Percentiles rank a stretch among this genome's conserved stretches.
phyloP scores from a whole-genome alignment of 169 alveolate species.

The Eimeria acervulina region DNA sequence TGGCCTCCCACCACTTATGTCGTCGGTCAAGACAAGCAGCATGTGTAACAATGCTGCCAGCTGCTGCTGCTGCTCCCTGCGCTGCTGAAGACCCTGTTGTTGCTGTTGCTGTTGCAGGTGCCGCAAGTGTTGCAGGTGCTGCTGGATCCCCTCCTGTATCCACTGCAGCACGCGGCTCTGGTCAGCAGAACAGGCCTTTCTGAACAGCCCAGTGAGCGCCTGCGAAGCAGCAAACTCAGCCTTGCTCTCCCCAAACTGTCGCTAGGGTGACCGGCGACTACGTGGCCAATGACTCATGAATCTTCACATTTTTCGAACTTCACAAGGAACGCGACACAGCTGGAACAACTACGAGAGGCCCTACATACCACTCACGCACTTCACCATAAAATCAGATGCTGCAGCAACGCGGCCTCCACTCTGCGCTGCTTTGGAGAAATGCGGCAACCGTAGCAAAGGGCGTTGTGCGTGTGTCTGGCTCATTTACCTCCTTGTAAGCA shows the following conservation, averaged over 20 bases:
- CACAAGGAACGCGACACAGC: background rate
- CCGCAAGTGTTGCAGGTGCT: conserved; percentile 34
- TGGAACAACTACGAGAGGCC: background rate
- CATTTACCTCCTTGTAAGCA: conserved; percentile 68
- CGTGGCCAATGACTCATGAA: too few relatives aligned
- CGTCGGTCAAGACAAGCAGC: conserved; percentile 64
- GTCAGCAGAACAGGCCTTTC: conserved; percentile 50
- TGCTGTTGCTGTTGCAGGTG: conserved; percentile 58
- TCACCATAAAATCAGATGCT: background rate
- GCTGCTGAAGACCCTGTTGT: conserved; percentile 49
- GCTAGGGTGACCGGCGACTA: background rate
- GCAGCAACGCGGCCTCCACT: background rate
- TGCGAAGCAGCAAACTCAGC: conserved; percentile 4
- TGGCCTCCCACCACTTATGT: conserved; percentile 21
- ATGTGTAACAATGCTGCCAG: conserved; percentile 53
- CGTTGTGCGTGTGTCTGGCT: background rate
- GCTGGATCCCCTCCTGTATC: conserved; percentile 67
- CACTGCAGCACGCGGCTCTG: conserved; percentile 67
- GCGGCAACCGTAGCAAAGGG: background rate
- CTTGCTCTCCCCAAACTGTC: background rate
- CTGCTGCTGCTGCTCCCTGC: conserved; percentile 46
- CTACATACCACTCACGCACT: background rate
- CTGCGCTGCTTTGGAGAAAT: background rate
- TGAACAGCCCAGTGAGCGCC: conserved; percentile 64
- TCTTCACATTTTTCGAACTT: background rate